Evolutionary conservation across 2,329 filamentous ascomycete genomes (phyloP), one percentile per base, ranked within the genome.

Genomic region (Mycocentrospora acerina): DNA sequence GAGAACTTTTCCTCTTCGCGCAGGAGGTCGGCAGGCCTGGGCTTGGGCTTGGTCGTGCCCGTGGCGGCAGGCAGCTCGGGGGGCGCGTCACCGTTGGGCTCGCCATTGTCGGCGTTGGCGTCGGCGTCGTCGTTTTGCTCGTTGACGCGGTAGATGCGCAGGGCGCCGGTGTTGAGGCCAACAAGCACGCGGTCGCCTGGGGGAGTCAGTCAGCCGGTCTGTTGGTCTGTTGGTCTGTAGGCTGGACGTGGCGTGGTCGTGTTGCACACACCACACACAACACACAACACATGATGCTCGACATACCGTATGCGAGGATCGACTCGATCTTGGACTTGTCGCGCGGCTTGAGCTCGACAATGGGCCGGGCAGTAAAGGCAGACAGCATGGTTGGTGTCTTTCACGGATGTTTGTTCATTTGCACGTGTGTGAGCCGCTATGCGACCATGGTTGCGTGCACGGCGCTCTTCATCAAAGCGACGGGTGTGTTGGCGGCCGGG

Each of bases 261-360:
- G n/a, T n/a, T n/a, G n/a, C n/a, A n/a, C n/a, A n/a, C n/a, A n/a
- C n/a, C n/a, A n/a, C n/a, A n/a, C n/a, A n/a, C n/a, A n/a, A n/a
- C n/a, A n/a, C n/a, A n/a, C n/a, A n/a, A n/a, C n/a, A n/a, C n/a
- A n/a, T n/a, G n/a, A n/a, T n/a, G n/a, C n/a, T n/a, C n/a, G n/a
- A n/a, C 69, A 41, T 77, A 88, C 86, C 90, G 71, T 95, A 88
- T 46, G 91, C 88, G 32, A 97, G 79, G 53, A 98, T 88, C 33
- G 88, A 93, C 72, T 98, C 93, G 71, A 98, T 95, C 76, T 86
- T 93, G 53, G 88, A 94, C 76, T 94, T 96, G 81, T 97, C 91
- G 70, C 88, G 85, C 70, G 84, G 83, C 74, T 87, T 90, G 61
- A 98, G 86, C 86, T 98, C 93, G 77, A 97, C 87, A 68, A 98